Evolutionary conservation across 169 alveolate species (phyloP), one percentile per base, ranked within the genome.

Genomic region (Plasmodium yoelii): DNA sequence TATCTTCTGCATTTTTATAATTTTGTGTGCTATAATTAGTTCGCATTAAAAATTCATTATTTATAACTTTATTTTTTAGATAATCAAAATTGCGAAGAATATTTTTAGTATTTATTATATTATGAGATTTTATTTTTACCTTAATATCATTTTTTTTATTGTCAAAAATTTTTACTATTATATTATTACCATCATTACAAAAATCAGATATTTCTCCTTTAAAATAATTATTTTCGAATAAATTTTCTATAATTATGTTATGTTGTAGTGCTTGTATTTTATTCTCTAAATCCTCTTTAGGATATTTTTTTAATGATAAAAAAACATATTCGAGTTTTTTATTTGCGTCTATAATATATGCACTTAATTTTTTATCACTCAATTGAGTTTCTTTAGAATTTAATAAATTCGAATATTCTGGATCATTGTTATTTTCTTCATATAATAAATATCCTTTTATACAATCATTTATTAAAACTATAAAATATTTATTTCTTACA

Each of bases 271-370:
- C 28, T 44, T 7, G 24, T 60, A 86, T 61, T 39, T 60, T 68
- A 24, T 86, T 68, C 13, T 86, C 47, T 39, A 86, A 42, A 8
- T 15, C 34, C 46, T 57, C 26, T 15, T 46, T 8, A n/a, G 87
- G 63, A 6, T 56, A 59, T 86, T 86, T 86, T 18, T 70, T 49
- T 13, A 86, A 46, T 57, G 77, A 69, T 39, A 86, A 28, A 55
- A 86, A 86, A 44, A 86, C 91, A 69, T 86, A 86, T 60, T 86
- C 91, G 6, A 86, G 19, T 49, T 71, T 86, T 59, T 86, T 86
- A 70, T 86, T 86, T 72, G 71, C 87, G 39, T 86, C 91, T 22
- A 86, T 61, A 18, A 86, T 86, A 51, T 86, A 86, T 70, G 91
- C 91, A 39, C 91, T 86, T 60, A 86, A 26, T 73, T 73, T 73